A percentile compares a stretch with the other conserved stretches of the same genome.
Evolutionary conservation across 202 grass and related monocot genomes (phyloP).

Genomic region (Sporobolus alterniflorus): DNA sequence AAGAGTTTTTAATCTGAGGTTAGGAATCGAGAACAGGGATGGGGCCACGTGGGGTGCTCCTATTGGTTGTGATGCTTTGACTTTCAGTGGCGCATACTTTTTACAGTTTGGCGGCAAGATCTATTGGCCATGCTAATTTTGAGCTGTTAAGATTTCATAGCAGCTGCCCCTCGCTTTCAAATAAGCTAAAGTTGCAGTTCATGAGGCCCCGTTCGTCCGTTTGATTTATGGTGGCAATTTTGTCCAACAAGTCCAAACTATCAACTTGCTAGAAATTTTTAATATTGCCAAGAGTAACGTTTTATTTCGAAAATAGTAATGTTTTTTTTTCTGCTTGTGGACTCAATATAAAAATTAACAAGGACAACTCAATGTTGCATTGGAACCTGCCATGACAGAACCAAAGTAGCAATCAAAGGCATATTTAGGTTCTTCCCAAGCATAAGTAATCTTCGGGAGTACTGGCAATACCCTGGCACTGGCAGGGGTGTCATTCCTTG

Average conservation of each 20-base stretch:
- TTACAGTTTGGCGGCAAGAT: conserved; percentile 22
- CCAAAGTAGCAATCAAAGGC: conserved; percentile 33
- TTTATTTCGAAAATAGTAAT: neutral
- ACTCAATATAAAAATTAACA: neutral
- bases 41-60: neutral
- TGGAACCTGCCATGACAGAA: neutral
- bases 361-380: neutral
- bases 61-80: conserved; percentile 14
- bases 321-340: neutral
- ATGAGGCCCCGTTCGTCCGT: too few species aligned
- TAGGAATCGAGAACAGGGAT: conserved; percentile 12
- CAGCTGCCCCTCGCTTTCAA: conserved; percentile 45
- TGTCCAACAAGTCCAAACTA: too few species aligned
- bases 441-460: neutral
- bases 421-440: conserved; percentile 30
- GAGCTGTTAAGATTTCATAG: conserved; percentile 22
- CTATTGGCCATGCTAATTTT: conserved; percentile 29
- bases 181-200: conserved; percentile 44
- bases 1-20: conserved; percentile 16
- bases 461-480: neutral
- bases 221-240: too few species aligned
- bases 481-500: conserved; percentile 18
- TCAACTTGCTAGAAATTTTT: too few species aligned
- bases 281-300: neutral
- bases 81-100: conserved; percentile 30